Evolutionary conservation across 371 early-diverging fungal species (phyloP).

Genomic region (Apophysomyces trapeziformis): DNA sequence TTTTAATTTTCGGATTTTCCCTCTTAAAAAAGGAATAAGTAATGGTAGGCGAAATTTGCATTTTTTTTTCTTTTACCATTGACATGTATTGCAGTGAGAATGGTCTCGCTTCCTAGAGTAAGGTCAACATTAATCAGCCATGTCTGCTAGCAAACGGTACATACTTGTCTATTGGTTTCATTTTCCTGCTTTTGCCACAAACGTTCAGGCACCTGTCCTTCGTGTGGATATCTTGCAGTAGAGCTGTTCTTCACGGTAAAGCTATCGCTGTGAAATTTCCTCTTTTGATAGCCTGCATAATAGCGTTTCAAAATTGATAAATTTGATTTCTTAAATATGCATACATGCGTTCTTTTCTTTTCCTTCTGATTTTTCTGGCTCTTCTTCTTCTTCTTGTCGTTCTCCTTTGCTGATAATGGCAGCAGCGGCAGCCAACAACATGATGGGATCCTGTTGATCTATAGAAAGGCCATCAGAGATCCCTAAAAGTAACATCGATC

Average conservation of each 20-base stretch:
- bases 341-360: background rate
- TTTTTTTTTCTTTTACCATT: constrained; percentile 21
- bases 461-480: background rate
- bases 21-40: constrained; percentile 32
- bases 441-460: constrained; percentile 40
- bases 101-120: constrained; percentile 7
- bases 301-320: too few species aligned
- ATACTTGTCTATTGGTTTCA: constrained; percentile 12
- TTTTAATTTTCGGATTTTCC: constrained; percentile 57
- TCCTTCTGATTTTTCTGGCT: constrained; percentile 7
- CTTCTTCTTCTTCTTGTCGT: constrained; percentile 9
- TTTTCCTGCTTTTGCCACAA: constrained; percentile 9
- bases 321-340: background rate
- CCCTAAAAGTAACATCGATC: background rate
- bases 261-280: constrained; percentile 3
- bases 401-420: constrained; percentile 38
- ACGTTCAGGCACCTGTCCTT: constrained; percentile 1
- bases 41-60: background rate
- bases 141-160: background rate
- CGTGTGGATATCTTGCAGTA: constrained; percentile 1
- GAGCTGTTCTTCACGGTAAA: background rate
- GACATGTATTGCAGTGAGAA: constrained; percentile 33
- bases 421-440: constrained; percentile 53
- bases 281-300: constrained; percentile 9
- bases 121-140: background rate